Percentiles rank a stretch among this genome's conserved stretches.
phyloP scores from a whole-genome alignment of 2,329 filamentous ascomycete genomes.

The Orbilia ellipsospora region DNA sequence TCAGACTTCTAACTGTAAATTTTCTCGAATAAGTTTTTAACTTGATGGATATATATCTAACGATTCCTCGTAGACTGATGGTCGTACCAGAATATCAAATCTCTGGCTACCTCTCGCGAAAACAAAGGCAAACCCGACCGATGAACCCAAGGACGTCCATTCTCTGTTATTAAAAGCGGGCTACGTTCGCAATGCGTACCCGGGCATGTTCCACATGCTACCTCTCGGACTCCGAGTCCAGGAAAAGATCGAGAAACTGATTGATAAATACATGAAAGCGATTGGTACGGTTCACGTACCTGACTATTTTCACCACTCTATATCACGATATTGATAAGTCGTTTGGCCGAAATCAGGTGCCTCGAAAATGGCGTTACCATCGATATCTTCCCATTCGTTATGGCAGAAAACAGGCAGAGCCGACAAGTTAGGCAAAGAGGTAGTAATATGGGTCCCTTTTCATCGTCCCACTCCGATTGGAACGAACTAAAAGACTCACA shows the following conservation, averaged over 20 bases:
- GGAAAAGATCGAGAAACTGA: constrained; percentile 83
- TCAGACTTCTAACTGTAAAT: constrained; percentile 42
- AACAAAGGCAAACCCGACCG: constrained; percentile 18
- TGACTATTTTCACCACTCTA: no score
- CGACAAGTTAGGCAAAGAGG: constrained; percentile 77
- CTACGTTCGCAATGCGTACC: constrained; percentile 81
- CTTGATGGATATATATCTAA: background rate
- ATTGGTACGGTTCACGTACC: constrained; percentile 67
- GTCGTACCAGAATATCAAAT: constrained; percentile 73
- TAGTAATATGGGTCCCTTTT: constrained; percentile 61
- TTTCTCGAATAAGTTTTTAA: background rate
- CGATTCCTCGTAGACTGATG: constrained; percentile 65
- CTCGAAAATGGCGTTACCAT: constrained; percentile 83
- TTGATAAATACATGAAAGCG: constrained; percentile 87
- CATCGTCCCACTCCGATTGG: constrained; percentile 12
- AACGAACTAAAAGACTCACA: constrained; percentile 57
- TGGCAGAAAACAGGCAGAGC: constrained; percentile 88
- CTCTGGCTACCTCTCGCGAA: constrained; percentile 76
- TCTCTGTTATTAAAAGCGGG: constrained; percentile 76
- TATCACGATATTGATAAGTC: no score
- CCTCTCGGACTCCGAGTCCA: constrained; percentile 88
- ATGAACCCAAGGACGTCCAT: constrained; percentile 68
- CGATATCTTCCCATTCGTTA: constrained; percentile 82
- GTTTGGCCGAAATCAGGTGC: constrained; percentile 68
- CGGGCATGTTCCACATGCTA: constrained; percentile 91